Base-by-base conservation (phyloP, 176 grass and related monocot genomes). In the Dactylis glomerata region DNA sequence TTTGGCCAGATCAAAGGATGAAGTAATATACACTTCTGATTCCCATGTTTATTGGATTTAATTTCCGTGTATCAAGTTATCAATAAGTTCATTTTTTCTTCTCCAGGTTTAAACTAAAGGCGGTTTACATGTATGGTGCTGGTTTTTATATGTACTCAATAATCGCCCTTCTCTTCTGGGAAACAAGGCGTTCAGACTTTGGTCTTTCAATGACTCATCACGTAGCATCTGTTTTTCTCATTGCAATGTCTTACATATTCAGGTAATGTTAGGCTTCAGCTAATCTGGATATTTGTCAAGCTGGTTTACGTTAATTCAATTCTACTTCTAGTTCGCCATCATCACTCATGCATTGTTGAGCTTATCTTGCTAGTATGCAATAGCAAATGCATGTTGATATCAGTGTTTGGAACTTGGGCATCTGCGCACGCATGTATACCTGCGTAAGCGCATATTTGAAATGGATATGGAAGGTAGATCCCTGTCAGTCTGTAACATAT, bases 111-210 rank as follows among this genome's bases (percentile, higher is more conserved):
- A 93, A 93, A 84, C 86, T 96, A 55, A 97, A 89, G 89, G 75
- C 56, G 10, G 87, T 93, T 45, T 97, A 97, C 81, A 97, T 97
- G 91, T 93, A 93, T 78, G 91, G 31, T 84, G 89, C 89, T 84
- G 91, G 94, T 36, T 97, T 97, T 86, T 97, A 97, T 55, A 85
- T 86, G 28, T 93, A 93, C 82, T 97, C 94, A 64, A 90, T 97
- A 85, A 92, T 93, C 79, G 94, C 91, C 76, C 89, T 97, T 78
- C 55, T 90, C 28, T 97, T 93, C 42, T 97, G 94, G 94, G 94
- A 93, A 86, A 97, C 82, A 84, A 93, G 69, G 84, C 85, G 94
- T 23, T 92, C 91, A 27, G 94, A 97, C 81, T 93, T 93, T 61
- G 85, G 82, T 44, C 80, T 97, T 55, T 97, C 91, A 54, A 91